A percentile compares a stretch with the other conserved stretches of the same genome.
These are phyloP conservation scores for Lonicera japonica DNA, from an alignment of 129 eudicot species.

Conservation along the genomic window DNA sequence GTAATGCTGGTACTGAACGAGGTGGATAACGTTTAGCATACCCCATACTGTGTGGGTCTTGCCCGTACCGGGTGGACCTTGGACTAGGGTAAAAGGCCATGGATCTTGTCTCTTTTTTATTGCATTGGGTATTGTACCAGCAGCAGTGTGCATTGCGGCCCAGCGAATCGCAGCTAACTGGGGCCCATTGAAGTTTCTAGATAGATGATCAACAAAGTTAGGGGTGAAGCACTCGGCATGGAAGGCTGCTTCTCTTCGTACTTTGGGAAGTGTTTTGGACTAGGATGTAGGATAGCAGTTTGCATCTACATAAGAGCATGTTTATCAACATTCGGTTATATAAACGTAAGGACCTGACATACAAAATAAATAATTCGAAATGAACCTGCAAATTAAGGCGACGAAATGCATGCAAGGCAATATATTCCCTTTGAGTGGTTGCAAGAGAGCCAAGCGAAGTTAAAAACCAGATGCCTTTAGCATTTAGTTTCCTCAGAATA, in stretches of 20 bases:
- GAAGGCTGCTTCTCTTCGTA: slow-evolving; percentile 83
- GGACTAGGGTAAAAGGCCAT: slow-evolving; percentile 96
- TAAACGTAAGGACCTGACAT: neutral
- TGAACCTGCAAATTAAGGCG: slow-evolving; percentile 81
- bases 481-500: slow-evolving; percentile 64
- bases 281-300: slow-evolving; percentile 89
- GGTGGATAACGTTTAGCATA: slow-evolving; percentile 95
- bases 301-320: slow-evolving; percentile 61
- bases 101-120: slow-evolving; percentile 71
- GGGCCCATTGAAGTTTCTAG: slow-evolving; percentile 65
- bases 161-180: slow-evolving; percentile 92
- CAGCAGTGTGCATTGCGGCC: slow-evolving; percentile 99
- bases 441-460: slow-evolving; percentile 91
- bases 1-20: slow-evolving; percentile 94
- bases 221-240: slow-evolving; percentile 91
- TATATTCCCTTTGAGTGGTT: slow-evolving; percentile 87
- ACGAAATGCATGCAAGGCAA: slow-evolving; percentile 91
- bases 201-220: slow-evolving; percentile 70
- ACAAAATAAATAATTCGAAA: neutral
- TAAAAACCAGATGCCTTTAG: slow-evolving; percentile 72
- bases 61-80: slow-evolving; percentile 98
- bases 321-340: slow-evolving; percentile 7
- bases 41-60: slow-evolving; percentile 99
- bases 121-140: slow-evolving; percentile 61
- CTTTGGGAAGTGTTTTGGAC: slow-evolving; percentile 85